Conservation (phyloP, 169 alveolate genomes). For the Eimeria acervulina region DNA sequence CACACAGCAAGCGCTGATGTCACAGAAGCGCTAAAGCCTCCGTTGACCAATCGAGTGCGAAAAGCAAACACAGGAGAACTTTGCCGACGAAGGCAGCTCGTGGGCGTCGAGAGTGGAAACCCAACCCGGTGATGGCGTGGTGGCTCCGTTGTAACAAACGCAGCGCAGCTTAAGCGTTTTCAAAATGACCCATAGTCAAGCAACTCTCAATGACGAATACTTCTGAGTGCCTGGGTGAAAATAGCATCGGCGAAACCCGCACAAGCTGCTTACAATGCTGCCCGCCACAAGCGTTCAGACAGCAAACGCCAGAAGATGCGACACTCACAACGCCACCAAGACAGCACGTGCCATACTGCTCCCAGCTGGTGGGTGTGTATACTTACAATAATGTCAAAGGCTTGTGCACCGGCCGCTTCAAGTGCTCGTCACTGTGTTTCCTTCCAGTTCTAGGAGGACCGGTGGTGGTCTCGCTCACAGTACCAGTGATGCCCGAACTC, state of each 20-base stretch:
- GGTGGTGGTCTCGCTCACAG: background rate
- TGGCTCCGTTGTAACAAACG: background rate
- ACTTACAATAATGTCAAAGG: background rate
- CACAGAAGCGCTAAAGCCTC: background rate
- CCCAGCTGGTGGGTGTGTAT: background rate
- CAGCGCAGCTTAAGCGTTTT: background rate
- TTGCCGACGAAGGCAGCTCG: background rate
- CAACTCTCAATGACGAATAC: background rate
- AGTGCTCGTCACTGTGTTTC: background rate
- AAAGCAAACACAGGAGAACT: background rate
- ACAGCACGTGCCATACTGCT: background rate
- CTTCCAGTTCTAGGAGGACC: background rate
- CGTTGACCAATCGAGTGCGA: background rate
- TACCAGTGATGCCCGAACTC: background rate
- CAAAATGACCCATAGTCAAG: background rate
- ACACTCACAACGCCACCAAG: background rate
- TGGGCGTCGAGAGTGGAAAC: constrained; percentile 19
- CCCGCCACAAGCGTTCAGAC: background rate
- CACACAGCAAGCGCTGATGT: background rate
- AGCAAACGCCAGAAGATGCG: background rate
- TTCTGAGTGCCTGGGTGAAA: background rate
- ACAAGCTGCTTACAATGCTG: background rate
- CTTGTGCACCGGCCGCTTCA: background rate
- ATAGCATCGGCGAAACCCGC: background rate
- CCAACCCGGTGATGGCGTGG: background rate